phyloP scores from a whole-genome alignment of 2,329 filamentous ascomycete genomes.

The Ceratocystis variospora region DNA sequence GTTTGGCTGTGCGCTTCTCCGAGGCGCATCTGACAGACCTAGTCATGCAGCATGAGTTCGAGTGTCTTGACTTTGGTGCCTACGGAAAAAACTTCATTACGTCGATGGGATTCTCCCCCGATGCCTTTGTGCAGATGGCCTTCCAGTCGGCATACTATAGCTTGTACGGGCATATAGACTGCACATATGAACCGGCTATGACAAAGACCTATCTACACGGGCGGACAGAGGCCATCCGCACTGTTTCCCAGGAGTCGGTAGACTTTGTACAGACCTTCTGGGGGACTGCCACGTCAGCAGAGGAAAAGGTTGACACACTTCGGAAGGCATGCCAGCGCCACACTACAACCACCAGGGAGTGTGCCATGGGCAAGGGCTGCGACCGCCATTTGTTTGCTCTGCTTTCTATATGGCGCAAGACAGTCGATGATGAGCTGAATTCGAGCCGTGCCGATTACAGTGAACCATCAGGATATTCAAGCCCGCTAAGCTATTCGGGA shows the following conservation, averaged over 20 bases:
- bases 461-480: conserved; percentile 34
- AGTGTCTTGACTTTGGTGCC: conserved; percentile 72
- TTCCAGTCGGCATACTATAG: conserved; percentile 98
- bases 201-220: conserved; percentile 90
- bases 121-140: conserved; percentile 97
- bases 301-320: conserved; percentile 74
- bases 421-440: conserved; percentile 55
- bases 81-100: conserved; percentile 99
- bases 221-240: conserved; percentile 82
- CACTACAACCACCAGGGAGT: conserved; percentile 63
- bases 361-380: conserved; percentile 78
- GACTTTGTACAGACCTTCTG: conserved; percentile 89
- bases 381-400: conserved; percentile 89
- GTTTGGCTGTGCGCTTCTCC: conserved; percentile 82
- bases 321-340: conserved; percentile 75
- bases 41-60: conserved; percentile 92
- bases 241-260: conserved; percentile 70
- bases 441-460: conserved; percentile 48
- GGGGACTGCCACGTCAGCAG: conserved; percentile 64
- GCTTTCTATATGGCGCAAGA: conserved; percentile 87
- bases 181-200: conserved; percentile 96
- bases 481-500: conserved; percentile 5
- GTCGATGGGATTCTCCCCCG: conserved; percentile 88
- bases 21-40: conserved; percentile 88
- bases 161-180: conserved; percentile 83